These are phyloP conservation scores for Soucietia sequanensis DNA, from an alignment of 805 yeast species.

Conservation along the genomic window DNA sequence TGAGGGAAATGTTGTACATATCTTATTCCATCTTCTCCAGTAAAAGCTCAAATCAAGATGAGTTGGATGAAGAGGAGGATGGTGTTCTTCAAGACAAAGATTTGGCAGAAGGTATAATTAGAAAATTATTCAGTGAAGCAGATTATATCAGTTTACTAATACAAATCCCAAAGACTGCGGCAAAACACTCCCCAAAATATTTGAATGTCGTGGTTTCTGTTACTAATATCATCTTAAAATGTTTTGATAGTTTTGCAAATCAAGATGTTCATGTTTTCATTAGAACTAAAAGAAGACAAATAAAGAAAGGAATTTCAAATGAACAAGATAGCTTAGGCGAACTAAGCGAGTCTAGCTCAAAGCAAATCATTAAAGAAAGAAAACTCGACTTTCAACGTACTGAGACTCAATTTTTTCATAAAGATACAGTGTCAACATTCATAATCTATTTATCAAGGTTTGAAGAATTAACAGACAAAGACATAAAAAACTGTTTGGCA, in stretches of 20 bases:
- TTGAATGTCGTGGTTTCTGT: slow-evolving; percentile 61
- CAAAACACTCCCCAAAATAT: slow-evolving; percentile 61
- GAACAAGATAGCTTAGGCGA: slow-evolving; percentile 32
- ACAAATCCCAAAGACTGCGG: slow-evolving; percentile 60
- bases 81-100: slow-evolving; percentile 38
- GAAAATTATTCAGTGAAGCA: slow-evolving; percentile 70
- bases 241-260: slow-evolving; percentile 63
- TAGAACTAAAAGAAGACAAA: slow-evolving; percentile 40
- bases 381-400: slow-evolving; percentile 42
- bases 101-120: slow-evolving; percentile 55
- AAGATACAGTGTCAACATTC: slow-evolving; percentile 63
- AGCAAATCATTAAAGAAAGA: slow-evolving; percentile 43
- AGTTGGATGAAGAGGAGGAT: slow-evolving; percentile 46
- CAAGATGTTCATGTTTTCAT: slow-evolving; percentile 53
- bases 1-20: slow-evolving; percentile 58
- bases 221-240: slow-evolving; percentile 61
- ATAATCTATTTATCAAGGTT: slow-evolving; percentile 59
- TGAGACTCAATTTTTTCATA: slow-evolving; percentile 51
- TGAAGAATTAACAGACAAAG: slow-evolving; percentile 57
- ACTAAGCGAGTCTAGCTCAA: slow-evolving; percentile 26
- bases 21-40: slow-evolving; percentile 42
- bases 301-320: slow-evolving; percentile 25
- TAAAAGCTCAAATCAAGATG: slow-evolving; percentile 13
- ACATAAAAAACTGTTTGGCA: slow-evolving; percentile 61
- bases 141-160: slow-evolving; percentile 55